Base-by-base conservation (phyloP, 768 basidiomycete species). In the Porphyrellus cyaneotinctus region DNA sequence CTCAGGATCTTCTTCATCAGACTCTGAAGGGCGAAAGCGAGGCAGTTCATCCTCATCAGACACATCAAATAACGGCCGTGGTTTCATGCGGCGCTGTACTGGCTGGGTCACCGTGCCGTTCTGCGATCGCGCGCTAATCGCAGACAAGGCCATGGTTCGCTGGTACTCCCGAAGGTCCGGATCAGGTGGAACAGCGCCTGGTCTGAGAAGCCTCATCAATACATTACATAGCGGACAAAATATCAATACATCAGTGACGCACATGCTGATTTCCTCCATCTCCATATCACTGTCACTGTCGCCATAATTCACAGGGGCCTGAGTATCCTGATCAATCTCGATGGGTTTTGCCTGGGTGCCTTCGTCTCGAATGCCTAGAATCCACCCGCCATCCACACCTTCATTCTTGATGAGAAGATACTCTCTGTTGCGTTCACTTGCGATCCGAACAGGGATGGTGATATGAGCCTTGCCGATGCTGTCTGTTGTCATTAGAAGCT, bases 361-460 rank as follows among this genome's bases (percentile, higher is more conserved):
- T 47, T 89, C 82, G 60, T 97, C 91, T 43, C 89, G 78, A 37
- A 97, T 86, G 4, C 95, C 95, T 17, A 99, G 74, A 36, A 95
- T 84, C 95, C 97, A 99, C 1, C 97, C 97, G 2, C 95, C 94
- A 20, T 81, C 84, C 15, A 73, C 82, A 31, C 87, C 86, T 57
- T 91, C 85, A 61, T 97, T 95, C 74, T 95, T 95, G 53, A 98
- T 78, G 53, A 99, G 76, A n/a, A 97, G 76, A 69, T 99, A 99
- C 67, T 97, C 85, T 66, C 83, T 86, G 64, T 98, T 97, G 56
- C 95, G 75, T 70, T 98, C 95, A 59, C 92, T 93, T 1, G 97
- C 97, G 56, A 99, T 90, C 20, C 97, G 82, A 30, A 95, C 81
- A 35, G 95, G 95, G 50, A 97, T 97, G 4, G 85, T 83, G 44